phyloP scores from a whole-genome alignment of 225 moss, liverwort and hornwort genomes.

The Climacium dendroides region DNA sequence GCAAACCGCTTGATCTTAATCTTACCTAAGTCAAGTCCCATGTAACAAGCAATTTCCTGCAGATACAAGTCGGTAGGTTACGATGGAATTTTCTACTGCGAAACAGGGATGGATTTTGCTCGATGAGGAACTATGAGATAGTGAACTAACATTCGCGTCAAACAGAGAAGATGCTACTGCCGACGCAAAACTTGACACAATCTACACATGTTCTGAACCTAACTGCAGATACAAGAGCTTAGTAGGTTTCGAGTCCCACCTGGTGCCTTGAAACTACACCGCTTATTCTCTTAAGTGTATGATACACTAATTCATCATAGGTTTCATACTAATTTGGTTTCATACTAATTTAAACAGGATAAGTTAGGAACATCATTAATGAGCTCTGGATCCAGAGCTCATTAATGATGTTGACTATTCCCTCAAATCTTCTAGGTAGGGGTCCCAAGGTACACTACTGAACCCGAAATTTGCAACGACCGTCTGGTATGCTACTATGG shows the following conservation, averaged over 20 bases:
- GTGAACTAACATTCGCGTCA: not conserved
- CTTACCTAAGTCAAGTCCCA: slow-evolving; percentile 75
- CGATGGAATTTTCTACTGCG: not conserved
- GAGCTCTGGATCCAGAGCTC: not conserved
- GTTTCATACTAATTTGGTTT: not conserved
- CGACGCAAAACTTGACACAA: not conserved
- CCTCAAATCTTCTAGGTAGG: not conserved
- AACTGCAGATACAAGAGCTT: not conserved
- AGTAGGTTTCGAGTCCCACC: not conserved
- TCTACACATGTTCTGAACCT: not conserved
- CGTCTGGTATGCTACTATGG: not conserved
- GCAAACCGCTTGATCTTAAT: slow-evolving; percentile 92
- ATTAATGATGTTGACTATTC: not conserved
- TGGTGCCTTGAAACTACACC: not conserved
- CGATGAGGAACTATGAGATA: not conserved
- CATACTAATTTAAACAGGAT: not conserved
- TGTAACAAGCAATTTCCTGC: slow-evolving; percentile 16
- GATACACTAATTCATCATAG: not conserved
- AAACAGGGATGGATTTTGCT: not conserved
- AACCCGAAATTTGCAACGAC: not conserved
- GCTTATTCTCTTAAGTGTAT: too few species aligned
- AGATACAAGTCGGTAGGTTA: not conserved
- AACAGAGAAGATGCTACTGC: not conserved
- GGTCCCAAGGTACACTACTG: not conserved
- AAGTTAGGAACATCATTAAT: not conserved